These are phyloP conservation scores for Aspergillus luchuensis DNA, from an alignment of 2,329 filamentous ascomycete species.

Conservation along the genomic window DNA sequence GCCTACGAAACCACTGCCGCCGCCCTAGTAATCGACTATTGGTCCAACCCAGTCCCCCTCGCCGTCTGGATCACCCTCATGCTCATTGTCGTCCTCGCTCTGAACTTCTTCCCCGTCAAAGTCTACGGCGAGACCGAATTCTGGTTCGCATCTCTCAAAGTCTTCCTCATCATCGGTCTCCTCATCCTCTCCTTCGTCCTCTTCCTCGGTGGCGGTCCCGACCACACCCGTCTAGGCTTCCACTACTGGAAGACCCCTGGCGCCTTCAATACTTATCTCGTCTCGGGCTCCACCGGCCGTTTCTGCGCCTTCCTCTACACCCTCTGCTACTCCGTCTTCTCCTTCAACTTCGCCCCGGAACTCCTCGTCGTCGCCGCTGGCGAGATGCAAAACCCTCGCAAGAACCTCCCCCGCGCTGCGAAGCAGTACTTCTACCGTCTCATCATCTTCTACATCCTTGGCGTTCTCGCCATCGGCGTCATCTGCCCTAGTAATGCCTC, in stretches of 20 bases:
- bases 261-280: constrained; percentile 66
- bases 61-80: constrained; percentile 62
- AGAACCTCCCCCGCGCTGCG: constrained; percentile 70
- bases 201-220: constrained; percentile 77
- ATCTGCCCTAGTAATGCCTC: constrained; percentile 67
- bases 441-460: constrained; percentile 71
- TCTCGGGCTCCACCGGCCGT: constrained; percentile 62
- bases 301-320: constrained; percentile 63
- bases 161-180: constrained; percentile 9
- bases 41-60: constrained; percentile 52
- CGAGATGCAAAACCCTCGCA: constrained; percentile 68
- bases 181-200: constrained; percentile 70
- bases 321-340: constrained; percentile 68
- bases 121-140: constrained; percentile 31
- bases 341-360: constrained; percentile 62
- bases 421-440: constrained; percentile 78
- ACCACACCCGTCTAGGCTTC: constrained; percentile 70
- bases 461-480: constrained; percentile 69
- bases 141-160: constrained; percentile 11
- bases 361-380: constrained; percentile 64
- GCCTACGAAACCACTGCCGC: constrained; percentile 72
- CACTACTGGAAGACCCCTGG: constrained; percentile 64
- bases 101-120: constrained; percentile 61
- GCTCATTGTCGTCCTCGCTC: constrained; percentile 51
- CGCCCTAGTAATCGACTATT: constrained; percentile 57